A percentile compares a stretch with the other conserved stretches of the same genome.
These are phyloP conservation scores for Mycena albidolilacea DNA, from an alignment of 768 basidiomycete species.

Conservation along the genomic window DNA sequence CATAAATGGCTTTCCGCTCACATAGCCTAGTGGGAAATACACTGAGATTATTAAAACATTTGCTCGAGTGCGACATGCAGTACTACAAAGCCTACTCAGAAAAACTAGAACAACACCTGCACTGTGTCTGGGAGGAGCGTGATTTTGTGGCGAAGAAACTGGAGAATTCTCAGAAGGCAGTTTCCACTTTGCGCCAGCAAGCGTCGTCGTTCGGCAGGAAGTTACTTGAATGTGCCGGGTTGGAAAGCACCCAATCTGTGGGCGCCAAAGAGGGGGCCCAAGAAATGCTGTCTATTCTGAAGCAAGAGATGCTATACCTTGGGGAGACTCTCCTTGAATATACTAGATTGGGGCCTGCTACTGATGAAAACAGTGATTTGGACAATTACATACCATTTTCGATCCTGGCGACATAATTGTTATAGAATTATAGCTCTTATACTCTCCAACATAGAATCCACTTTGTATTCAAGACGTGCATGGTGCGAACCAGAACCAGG, in stretches of 20 bases:
- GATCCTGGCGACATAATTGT: too few species aligned
- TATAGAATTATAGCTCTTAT: too few species aligned
- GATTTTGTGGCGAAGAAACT: neutral
- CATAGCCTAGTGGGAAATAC: neutral
- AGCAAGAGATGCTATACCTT: too few species aligned
- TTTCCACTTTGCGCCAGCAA: neutral
- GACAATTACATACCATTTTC: neutral
- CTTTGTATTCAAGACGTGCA: too few species aligned
- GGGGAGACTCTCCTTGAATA: neutral
- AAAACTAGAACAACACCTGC: neutral
- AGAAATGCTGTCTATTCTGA: too few species aligned
- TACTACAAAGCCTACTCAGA: slow-evolving; percentile 15
- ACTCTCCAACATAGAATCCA: too few species aligned
- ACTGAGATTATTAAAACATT: neutral
- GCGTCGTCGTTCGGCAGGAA: neutral
- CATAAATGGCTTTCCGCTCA: neutral
- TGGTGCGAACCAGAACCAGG: too few species aligned
- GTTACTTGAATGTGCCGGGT: neutral
- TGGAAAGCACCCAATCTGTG: neutral
- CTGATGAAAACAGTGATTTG: too few species aligned
- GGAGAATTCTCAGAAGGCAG: neutral
- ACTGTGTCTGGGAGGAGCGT: neutral
- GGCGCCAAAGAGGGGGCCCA: too few species aligned
- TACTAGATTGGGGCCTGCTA: too few species aligned
- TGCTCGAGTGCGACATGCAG: neutral